These are phyloP conservation scores for Blastomyces silverae DNA, from an alignment of 2,329 filamentous ascomycete genomes.

Conservation along the genomic window DNA sequence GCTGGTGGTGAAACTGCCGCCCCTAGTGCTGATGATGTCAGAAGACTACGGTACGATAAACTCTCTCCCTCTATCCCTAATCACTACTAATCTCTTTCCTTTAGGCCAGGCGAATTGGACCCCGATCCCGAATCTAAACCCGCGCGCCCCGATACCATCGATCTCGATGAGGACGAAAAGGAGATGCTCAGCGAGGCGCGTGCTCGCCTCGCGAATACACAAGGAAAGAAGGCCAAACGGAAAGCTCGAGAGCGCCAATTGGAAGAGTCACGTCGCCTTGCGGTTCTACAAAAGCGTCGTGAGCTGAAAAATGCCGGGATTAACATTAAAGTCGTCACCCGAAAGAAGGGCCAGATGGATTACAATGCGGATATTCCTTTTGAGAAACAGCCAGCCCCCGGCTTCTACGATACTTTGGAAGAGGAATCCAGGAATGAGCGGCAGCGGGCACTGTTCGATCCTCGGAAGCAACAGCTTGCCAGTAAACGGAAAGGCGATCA, in stretches of 20 bases:
- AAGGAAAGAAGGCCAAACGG: slow-evolving; percentile 97
- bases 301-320: slow-evolving; percentile 97
- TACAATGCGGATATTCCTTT: slow-evolving; percentile 99
- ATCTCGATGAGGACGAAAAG: slow-evolving; percentile 98
- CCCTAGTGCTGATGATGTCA: slow-evolving; percentile 86
- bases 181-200: slow-evolving; percentile 98
- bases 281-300: slow-evolving; percentile 85
- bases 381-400: slow-evolving; percentile 78
- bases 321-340: slow-evolving; percentile 88
- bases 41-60: slow-evolving; percentile 57
- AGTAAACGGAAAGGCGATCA: slow-evolving; percentile 91
- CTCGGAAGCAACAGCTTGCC: slow-evolving; percentile 79
- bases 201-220: slow-evolving; percentile 91
- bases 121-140: slow-evolving; percentile 97
- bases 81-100: slow-evolving; percentile 8
- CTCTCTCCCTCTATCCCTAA: slow-evolving; percentile 20
- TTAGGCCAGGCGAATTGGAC: slow-evolving; percentile 78
- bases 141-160: slow-evolving; percentile 90
- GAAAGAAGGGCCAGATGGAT: slow-evolving; percentile 96
- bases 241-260: slow-evolving; percentile 94
- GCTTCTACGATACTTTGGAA: slow-evolving; percentile 89
- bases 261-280: slow-evolving; percentile 85
- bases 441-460: slow-evolving; percentile 79
- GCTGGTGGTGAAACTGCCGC: slow-evolving; percentile 80
- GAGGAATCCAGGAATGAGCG: slow-evolving; percentile 75